phyloP scores from a whole-genome alignment of 2,329 filamentous ascomycete species.

The Aspergillus eucalypticola region DNA sequence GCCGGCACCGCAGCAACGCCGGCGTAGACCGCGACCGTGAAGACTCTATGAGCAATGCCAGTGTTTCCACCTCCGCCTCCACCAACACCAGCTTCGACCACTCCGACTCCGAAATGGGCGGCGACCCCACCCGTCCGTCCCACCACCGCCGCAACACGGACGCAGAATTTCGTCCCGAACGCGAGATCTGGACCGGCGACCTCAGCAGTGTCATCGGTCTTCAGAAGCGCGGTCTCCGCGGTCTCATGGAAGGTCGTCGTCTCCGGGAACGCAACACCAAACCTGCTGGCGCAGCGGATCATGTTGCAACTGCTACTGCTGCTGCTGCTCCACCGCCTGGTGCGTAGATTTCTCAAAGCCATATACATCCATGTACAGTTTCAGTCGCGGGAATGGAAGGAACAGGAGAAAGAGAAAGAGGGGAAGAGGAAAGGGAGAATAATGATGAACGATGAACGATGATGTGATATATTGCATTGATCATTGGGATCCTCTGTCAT shows the following conservation, averaged over 20 bases:
- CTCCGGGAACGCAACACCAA: conserved; percentile 69
- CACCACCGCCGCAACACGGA: conserved; percentile 44
- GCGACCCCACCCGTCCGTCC: conserved; percentile 38
- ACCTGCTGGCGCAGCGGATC: conserved; percentile 21
- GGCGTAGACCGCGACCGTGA: conserved; percentile 36
- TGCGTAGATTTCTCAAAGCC: not conserved
- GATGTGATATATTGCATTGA: not conserved
- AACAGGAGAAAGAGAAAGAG: not conserved
- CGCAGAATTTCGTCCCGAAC: conserved; percentile 36
- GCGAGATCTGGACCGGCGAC: conserved; percentile 73
- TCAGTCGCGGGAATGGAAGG: not conserved
- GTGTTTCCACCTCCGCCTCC: conserved; percentile 39
- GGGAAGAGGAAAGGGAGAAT: not conserved
- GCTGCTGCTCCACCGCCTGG: not conserved
- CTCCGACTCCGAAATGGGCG: conserved; percentile 37
- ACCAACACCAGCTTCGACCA: conserved; percentile 41
- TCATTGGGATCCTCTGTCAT: not conserved
- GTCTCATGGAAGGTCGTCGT: conserved; percentile 89
- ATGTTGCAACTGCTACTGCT: not conserved
- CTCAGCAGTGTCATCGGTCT: conserved; percentile 86
- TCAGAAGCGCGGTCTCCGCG: conserved; percentile 88
- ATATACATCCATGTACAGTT: not conserved
- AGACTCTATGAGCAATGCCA: conserved; percentile 42
- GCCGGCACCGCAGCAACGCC: conserved; percentile 21
- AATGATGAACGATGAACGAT: not conserved